Evolutionary conservation across 2,329 filamentous ascomycete species (phyloP).

Genomic region (Calonectria fujianensis): DNA sequence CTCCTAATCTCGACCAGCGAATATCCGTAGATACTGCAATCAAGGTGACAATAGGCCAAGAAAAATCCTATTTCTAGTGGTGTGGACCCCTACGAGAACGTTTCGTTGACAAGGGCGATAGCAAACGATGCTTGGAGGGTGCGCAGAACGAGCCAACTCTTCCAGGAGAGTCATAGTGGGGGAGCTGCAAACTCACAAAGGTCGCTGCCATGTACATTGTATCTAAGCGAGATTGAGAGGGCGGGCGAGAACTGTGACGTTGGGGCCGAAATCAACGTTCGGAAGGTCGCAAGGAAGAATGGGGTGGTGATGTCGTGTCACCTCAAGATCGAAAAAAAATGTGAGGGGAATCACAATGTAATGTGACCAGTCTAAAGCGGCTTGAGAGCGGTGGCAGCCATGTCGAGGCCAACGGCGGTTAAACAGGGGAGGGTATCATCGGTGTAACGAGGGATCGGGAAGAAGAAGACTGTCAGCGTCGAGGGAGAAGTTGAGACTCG

Average conservation of each 20-base stretch:
- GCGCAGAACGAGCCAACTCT: not conserved
- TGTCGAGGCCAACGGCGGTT: conserved; percentile 20
- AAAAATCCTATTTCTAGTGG: not conserved
- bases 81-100: not conserved
- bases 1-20: not conserved
- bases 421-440: conserved; percentile 29
- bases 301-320: conserved; percentile 7
- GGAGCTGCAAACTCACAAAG: not conserved
- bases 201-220: not conserved
- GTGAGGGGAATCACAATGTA: not conserved
- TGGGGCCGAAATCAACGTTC: not conserved
- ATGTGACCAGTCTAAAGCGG: conserved; percentile 22
- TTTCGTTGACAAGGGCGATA: not conserved
- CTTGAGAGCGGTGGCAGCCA: conserved; percentile 2
- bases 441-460: conserved; percentile 29
- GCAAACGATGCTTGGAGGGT: not conserved
- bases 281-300: conserved; percentile 8
- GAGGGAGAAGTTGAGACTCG: conserved; percentile 24
- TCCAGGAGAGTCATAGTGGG: not conserved
- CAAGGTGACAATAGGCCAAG: not conserved
- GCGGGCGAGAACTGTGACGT: conserved; percentile 1
- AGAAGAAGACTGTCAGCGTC: conserved; percentile 18
- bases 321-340: conserved; percentile 26
- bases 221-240: conserved; percentile 12
- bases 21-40: not conserved